These are phyloP conservation scores for Infundibulicybe gibba DNA, from an alignment of 768 basidiomycete genomes.

Conservation along the genomic window DNA sequence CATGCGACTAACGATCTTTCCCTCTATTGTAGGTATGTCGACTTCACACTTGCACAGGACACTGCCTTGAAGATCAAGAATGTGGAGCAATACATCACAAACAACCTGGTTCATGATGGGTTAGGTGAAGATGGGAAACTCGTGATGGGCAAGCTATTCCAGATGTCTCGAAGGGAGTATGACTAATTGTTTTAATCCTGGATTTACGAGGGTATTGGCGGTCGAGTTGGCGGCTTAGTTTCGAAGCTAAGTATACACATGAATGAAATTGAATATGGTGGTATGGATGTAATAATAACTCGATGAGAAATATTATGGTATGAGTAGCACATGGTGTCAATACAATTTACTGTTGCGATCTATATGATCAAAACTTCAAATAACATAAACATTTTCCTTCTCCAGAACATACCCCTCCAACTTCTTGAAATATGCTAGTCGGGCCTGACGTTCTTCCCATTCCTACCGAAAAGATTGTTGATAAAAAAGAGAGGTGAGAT, in stretches of 20 bases:
- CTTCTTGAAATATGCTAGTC: constrained; percentile 50
- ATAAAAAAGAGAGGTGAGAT: too few species aligned
- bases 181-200: constrained; percentile 15
- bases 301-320: neutral
- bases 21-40: constrained; percentile 41
- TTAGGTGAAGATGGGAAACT: constrained; percentile 33
- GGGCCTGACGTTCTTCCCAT: constrained; percentile 46
- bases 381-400: constrained; percentile 56
- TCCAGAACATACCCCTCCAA: constrained; percentile 49
- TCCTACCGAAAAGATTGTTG: constrained; percentile 17
- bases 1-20: constrained; percentile 12
- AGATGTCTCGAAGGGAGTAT: constrained; percentile 41
- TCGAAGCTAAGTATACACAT: too few species aligned
- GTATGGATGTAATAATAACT: neutral
- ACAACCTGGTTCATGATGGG: constrained; percentile 43
- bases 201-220: too few species aligned
- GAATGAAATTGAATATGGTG: neutral
- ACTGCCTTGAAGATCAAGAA: constrained; percentile 42
- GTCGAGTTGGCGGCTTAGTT: too few species aligned
- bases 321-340: neutral
- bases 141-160: constrained; percentile 40
- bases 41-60: constrained; percentile 41
- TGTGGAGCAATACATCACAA: constrained; percentile 50
- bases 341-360: neutral
- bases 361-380: constrained; percentile 27